Evolutionary conservation across 768 basidiomycete genomes (phyloP).

Genomic region (Chlorophyllum brunneum): DNA sequence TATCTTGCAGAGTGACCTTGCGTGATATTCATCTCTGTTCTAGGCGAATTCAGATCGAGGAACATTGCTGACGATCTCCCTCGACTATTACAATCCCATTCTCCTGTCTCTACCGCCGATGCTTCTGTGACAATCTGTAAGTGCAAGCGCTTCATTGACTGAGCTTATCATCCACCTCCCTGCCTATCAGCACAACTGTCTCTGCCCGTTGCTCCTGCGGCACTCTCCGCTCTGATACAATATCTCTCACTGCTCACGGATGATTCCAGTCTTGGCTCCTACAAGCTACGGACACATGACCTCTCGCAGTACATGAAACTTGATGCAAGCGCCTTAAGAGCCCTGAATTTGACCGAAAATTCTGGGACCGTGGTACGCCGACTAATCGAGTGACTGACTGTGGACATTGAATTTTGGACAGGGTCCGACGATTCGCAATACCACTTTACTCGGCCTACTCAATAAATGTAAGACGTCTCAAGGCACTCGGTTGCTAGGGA

Average conservation of each 20-base stretch:
- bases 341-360: slow-evolving; percentile 79
- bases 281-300: slow-evolving; percentile 82
- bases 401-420: slow-evolving; percentile 18
- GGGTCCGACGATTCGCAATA: slow-evolving; percentile 70
- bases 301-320: slow-evolving; percentile 93
- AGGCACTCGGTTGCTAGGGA: slow-evolving; percentile 80
- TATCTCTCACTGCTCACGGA: slow-evolving; percentile 83
- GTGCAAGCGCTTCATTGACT: slow-evolving; percentile 17
- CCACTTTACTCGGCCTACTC: slow-evolving; percentile 82
- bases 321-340: slow-evolving; percentile 91
- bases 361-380: slow-evolving; percentile 49
- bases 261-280: slow-evolving; percentile 73
- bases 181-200: slow-evolving; percentile 62
- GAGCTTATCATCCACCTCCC: not conserved
- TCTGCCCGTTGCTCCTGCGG: slow-evolving; percentile 72
- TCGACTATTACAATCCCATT: slow-evolving; percentile 53
- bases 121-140: slow-evolving; percentile 50
- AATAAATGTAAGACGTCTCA: slow-evolving; percentile 98
- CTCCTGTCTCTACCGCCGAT: slow-evolving; percentile 43
- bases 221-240: slow-evolving; percentile 74
- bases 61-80: slow-evolving; percentile 79
- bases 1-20: not conserved
- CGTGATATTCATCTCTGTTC: not conserved
- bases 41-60: slow-evolving; percentile 82
- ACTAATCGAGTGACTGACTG: not conserved